Conservation (phyloP, 768 basidiomycete species). For the Agaricus subrufescens region DNA sequence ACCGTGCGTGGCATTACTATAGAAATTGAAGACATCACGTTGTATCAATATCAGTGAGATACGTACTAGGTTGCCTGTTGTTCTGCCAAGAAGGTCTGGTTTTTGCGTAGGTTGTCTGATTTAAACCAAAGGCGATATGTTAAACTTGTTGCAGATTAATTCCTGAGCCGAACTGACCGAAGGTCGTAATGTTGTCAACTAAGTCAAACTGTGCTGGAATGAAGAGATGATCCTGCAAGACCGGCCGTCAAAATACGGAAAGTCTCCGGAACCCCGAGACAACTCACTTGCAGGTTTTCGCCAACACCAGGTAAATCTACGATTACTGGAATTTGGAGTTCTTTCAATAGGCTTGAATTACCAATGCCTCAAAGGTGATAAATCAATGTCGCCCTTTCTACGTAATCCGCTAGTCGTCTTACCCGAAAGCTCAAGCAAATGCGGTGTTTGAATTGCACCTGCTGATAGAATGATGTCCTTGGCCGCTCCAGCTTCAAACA, state of each 20-base stretch:
- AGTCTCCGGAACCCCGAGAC: background rate
- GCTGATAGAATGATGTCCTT: slow-evolving; percentile 12
- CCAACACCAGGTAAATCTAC: slow-evolving; percentile 14
- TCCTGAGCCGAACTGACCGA: no score
- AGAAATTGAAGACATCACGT: no score
- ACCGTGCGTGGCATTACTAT: no score
- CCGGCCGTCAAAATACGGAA: no score
- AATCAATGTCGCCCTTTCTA: no score
- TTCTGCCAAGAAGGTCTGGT: slow-evolving; percentile 12
- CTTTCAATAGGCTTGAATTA: slow-evolving; percentile 7
- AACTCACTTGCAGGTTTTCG: slow-evolving; percentile 8
- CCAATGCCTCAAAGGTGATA: slow-evolving; percentile 1
- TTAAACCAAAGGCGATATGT: background rate
- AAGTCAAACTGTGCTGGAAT: slow-evolving; percentile 5
- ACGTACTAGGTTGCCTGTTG: background rate
- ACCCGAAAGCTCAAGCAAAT: slow-evolving; percentile 17
- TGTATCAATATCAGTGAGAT: background rate
- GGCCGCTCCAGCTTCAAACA: background rate
- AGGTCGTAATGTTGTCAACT: background rate
- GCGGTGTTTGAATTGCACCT: slow-evolving; percentile 13
- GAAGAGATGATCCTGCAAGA: background rate
- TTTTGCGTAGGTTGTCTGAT: slow-evolving; percentile 15
- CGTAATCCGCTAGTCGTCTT: background rate
- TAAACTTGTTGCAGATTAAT: no score
- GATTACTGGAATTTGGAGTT: slow-evolving; percentile 9